Percentiles rank a stretch among this genome's conserved stretches.
These are phyloP conservation scores for Caryopteris hybrid DNA, from an alignment of 305 asterid genomes.

Conservation along the genomic window DNA sequence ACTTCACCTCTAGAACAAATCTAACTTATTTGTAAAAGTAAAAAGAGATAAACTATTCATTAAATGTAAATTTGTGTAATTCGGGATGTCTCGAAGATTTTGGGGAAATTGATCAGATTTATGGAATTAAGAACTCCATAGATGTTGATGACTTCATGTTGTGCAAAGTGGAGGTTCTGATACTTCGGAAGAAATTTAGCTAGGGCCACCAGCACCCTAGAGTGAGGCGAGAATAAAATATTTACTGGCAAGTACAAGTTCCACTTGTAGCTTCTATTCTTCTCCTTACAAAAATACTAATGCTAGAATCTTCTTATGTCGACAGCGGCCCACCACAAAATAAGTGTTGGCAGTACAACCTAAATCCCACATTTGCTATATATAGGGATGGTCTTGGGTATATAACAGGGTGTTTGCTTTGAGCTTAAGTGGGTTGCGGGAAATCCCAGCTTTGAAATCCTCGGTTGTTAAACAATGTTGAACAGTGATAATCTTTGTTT, in stretches of 20 bases:
- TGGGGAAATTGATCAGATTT: neutral
- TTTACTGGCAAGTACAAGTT: neutral
- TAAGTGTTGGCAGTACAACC: neutral
- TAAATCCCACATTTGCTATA: neutral
- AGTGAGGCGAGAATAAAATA: too few species aligned
- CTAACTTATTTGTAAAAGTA: neutral
- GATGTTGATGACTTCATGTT: neutral
- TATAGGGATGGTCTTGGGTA: neutral
- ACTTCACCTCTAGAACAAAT: neutral
- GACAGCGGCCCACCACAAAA: neutral
- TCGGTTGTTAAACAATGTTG: too few species aligned
- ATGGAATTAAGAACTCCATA: neutral
- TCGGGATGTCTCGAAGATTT: neutral
- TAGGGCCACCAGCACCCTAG: neutral
- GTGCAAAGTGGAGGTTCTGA: neutral
- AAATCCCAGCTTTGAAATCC: too few species aligned
- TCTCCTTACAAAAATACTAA: neutral
- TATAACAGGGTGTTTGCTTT: too few species aligned
- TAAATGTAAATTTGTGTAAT: neutral
- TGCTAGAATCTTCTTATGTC: neutral
- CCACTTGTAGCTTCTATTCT: neutral
- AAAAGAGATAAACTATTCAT: neutral
- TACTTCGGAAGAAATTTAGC: neutral
- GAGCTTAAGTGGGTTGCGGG: too few species aligned
- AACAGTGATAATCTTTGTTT: too few species aligned